phyloP scores from a whole-genome alignment of 108 stramenopile genomes.

The Schizochytrium sp. region DNA sequence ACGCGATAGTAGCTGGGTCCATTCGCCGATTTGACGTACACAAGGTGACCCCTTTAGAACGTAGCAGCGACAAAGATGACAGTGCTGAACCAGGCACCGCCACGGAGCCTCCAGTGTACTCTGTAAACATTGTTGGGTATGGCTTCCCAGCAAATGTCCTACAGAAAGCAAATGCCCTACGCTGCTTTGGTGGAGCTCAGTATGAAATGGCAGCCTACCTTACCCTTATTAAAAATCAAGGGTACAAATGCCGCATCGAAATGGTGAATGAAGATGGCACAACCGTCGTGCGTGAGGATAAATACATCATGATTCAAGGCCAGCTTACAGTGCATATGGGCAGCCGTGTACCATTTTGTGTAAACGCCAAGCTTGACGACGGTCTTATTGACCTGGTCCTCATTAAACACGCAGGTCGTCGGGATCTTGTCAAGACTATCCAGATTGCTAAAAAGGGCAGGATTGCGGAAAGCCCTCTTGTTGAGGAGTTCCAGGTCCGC shows the following conservation, averaged over 20 bases:
- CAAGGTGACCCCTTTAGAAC: conserved; percentile 20
- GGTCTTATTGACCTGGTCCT: conserved; percentile 43
- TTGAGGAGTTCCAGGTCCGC: conserved; percentile 4
- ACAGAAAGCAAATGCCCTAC: conserved; percentile 14
- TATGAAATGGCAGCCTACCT: conserved; percentile 62
- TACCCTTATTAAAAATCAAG: neutral
- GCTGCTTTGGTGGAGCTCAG: conserved; percentile 59
- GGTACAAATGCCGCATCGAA: neutral
- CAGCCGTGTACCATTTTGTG: conserved; percentile 16
- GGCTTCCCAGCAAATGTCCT: conserved; percentile 51
- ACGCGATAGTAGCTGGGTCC: neutral
- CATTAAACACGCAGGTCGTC: neutral
- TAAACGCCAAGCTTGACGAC: conserved; percentile 60
- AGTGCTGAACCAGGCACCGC: neutral
- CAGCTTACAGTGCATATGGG: conserved; percentile 64
- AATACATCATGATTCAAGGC: conserved; percentile 62
- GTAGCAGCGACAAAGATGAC: neutral
- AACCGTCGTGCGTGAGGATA: neutral
- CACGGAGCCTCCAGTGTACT: neutral
- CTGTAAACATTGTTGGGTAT: conserved; percentile 63
- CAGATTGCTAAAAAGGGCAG: neutral
- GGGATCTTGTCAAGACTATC: neutral
- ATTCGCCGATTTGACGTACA: conserved; percentile 20
- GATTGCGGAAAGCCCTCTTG: neutral
- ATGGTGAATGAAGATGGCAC: neutral